phyloP scores from a whole-genome alignment of 2,329 filamentous ascomycete genomes.

The Aaosphaeria pasadenensis region DNA sequence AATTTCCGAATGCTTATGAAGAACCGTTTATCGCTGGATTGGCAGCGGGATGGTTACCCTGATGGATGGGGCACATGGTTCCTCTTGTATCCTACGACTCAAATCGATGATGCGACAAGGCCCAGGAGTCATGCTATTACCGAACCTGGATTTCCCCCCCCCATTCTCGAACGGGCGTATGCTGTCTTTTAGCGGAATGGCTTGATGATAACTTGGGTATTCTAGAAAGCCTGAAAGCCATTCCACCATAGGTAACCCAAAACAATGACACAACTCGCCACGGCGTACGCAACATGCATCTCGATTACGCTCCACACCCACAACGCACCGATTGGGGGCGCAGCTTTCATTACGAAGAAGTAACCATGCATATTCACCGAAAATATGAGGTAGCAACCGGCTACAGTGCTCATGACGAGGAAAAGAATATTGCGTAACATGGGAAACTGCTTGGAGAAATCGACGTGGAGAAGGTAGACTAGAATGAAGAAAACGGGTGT shows the following conservation, averaged over 20 bases:
- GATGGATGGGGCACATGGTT: too few species aligned
- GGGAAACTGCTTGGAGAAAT: slow-evolving; percentile 42
- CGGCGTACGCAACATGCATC: slow-evolving; percentile 67
- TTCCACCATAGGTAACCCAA: slow-evolving; percentile 54
- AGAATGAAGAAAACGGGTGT: slow-evolving; percentile 45
- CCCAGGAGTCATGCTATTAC: too few species aligned
- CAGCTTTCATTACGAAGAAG: slow-evolving; percentile 84
- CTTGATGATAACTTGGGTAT: not conserved
- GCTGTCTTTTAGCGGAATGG: too few species aligned
- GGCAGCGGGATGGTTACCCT: too few species aligned
- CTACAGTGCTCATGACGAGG: slow-evolving; percentile 56
- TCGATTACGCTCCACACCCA: slow-evolving; percentile 96
- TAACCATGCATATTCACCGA: slow-evolving; percentile 79
- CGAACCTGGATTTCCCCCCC: too few species aligned
- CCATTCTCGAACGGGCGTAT: too few species aligned
- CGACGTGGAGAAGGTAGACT: slow-evolving; percentile 43
- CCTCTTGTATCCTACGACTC: too few species aligned
- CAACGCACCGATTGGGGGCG: slow-evolving; percentile 81
- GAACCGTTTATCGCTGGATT: too few species aligned
- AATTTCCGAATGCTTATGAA: too few species aligned
- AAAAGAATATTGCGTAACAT: slow-evolving; percentile 55
- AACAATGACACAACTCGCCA: slow-evolving; percentile 53
- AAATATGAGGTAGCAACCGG: slow-evolving; percentile 77
- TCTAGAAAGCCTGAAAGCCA: slow-evolving; percentile 48
- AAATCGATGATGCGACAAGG: too few species aligned